Base-by-base conservation (phyloP, 1,284 basidiomycete species). In the Cystobasidium sp. region DNA sequence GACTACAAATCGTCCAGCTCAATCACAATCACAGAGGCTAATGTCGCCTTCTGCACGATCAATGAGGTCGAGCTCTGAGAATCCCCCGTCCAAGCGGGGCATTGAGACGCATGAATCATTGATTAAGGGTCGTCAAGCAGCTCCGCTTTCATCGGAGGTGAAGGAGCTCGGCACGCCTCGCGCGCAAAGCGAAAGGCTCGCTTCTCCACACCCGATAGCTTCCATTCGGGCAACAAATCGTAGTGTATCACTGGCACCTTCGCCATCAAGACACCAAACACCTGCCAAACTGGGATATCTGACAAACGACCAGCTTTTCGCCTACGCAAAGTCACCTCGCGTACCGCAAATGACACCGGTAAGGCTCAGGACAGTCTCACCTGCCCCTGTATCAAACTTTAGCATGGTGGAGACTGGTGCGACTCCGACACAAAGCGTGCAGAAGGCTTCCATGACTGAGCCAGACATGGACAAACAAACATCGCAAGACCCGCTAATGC, bases 331-430 rank as follows among this genome's bases (percentile, higher is more conserved):
- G 37, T 59, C 56, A 6, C 39, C 39, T 2, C 56, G 16, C 4
- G 1, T 59, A n/a, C 56, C 56, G 12, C 56, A 41, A 43, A 41
- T 59, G 37, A 59, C 56, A 31, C 56, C 56, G 10, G 56, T 59
- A 3, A 59, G 56, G 18, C 56, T 59, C 6, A 59, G 56, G 31
- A 59, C 56, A 59, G 56, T 39, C 5, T 59, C 56, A 6, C 31
- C 56, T 6, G 8, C 56, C 20, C 16, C 56, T 10, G 39, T 59
- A 5, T 14, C 37, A 18, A 39, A 41, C 6, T 43, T 41, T 20
- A 43, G 31, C 18, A 59, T 43, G 56, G 31, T 41, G 5, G 56
- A 43, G 18, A 59, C 56, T 3, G 18, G 31, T 18, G 56, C 37
- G 9, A 41, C 39, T 16, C 56, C 56, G 43, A 59, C 10, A 8